A percentile compares a stretch with the other conserved stretches of the same genome.
Evolutionary conservation across 2,329 filamentous ascomycete species (phyloP).

Genomic region (Xylaria sp.): DNA sequence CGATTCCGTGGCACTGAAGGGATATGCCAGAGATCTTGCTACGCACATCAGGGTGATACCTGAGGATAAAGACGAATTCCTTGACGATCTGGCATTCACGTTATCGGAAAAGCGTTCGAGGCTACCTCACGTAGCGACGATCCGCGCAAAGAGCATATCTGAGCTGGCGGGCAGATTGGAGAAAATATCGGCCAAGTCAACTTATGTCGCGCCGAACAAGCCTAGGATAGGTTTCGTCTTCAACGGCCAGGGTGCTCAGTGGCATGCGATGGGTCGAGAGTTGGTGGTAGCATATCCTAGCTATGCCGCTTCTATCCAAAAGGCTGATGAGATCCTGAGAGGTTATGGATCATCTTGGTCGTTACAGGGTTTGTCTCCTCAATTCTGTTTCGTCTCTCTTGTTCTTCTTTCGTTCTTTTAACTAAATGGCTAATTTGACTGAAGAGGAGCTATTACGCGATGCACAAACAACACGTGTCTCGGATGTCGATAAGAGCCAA

Average conservation of each 20-base stretch:
- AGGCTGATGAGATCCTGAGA: conserved; percentile 18
- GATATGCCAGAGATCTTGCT: not conserved
- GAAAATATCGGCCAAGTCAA: not conserved
- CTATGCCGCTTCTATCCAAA: conserved; percentile 7
- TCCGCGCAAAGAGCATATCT: conserved; percentile 7
- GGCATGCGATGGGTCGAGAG: conserved; percentile 41
- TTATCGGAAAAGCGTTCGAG: conserved; percentile 16
- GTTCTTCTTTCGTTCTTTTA: too few relatives aligned
- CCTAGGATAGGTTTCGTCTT: conserved; percentile 33
- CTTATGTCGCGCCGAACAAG: not conserved
- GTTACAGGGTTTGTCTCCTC: conserved; percentile 25
- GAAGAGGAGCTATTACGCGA: conserved; percentile 30
- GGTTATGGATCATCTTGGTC: conserved; percentile 34
- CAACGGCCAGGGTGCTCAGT: conserved; percentile 42
- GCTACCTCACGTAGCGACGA: not conserved
- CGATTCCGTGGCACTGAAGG: conserved; percentile 3
- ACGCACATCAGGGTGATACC: not conserved
- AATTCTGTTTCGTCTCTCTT: not conserved
- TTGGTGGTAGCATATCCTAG: conserved; percentile 20
- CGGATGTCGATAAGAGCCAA: conserved; percentile 29
- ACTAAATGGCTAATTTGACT: not conserved
- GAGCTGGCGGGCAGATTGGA: conserved; percentile 11
- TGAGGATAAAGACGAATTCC: not conserved
- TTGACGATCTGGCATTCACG: conserved; percentile 29
- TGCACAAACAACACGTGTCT: conserved; percentile 16